Conservation (phyloP, 495 filamentous ascomycete genomes). For the Daldinia childiae region DNA sequence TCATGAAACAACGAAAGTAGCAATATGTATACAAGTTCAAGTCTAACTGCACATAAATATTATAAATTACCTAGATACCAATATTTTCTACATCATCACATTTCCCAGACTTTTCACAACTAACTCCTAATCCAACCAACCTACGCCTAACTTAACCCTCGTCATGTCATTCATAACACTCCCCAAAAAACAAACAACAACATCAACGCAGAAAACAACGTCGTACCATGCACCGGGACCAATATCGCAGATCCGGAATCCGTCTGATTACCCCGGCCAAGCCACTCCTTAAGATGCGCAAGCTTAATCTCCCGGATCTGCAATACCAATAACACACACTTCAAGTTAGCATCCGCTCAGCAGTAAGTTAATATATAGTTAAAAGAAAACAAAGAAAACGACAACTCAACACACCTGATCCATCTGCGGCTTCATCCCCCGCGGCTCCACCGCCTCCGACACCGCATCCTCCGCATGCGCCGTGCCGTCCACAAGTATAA, state of each 20-base stretch:
- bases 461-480: slow-evolving; percentile 37
- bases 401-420: slow-evolving; percentile 32
- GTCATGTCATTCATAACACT: slow-evolving; percentile 3
- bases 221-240: neutral
- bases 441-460: slow-evolving; percentile 29
- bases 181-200: neutral
- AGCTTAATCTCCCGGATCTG: slow-evolving; percentile 35
- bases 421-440: slow-evolving; percentile 28
- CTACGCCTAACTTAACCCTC: neutral
- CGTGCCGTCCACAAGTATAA: slow-evolving; percentile 20
- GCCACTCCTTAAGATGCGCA: slow-evolving; percentile 33
- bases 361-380: neutral
- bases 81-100: neutral
- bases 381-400: no score
- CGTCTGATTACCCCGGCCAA: slow-evolving; percentile 30
- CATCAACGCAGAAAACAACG: slow-evolving; percentile 3
- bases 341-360: neutral
- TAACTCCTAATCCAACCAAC: neutral
- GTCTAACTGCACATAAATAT: neutral
- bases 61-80: no score
- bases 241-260: neutral
- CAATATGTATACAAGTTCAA: neutral
- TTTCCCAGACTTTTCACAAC: neutral
- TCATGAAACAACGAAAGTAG: neutral
- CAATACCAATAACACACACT: neutral